Percentiles rank a stretch among this genome's conserved stretches.
phyloP scores from a whole-genome alignment of 306 rosid species.

The Albizia julibrissin region DNA sequence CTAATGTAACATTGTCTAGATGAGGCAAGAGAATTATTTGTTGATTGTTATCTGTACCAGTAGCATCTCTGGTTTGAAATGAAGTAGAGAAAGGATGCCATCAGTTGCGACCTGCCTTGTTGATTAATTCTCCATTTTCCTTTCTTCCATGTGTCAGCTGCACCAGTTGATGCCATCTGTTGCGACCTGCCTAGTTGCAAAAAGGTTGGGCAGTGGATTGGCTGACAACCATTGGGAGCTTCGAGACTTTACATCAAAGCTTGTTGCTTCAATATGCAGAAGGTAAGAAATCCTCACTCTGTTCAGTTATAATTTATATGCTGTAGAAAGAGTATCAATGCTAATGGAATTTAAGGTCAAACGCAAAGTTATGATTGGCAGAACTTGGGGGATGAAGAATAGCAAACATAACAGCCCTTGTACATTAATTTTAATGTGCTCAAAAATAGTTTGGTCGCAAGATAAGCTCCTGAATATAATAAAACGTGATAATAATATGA shows the following conservation, averaged over 20 bases:
- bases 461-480: not conserved
- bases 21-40: not conserved
- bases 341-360: not conserved
- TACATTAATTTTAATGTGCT: not conserved
- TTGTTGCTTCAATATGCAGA: slow-evolving; percentile 84
- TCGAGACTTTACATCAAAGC: slow-evolving; percentile 78
- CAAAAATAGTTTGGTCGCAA: not conserved
- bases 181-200: slow-evolving; percentile 88
- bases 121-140: slow-evolving; percentile 1
- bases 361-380: not conserved
- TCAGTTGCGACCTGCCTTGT: not conserved
- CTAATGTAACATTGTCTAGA: not conserved
- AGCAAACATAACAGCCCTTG: not conserved
- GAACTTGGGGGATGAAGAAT: not conserved
- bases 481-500: not conserved
- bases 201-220: slow-evolving; percentile 77
- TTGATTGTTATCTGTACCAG: not conserved
- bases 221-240: slow-evolving; percentile 88
- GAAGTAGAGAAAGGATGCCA: not conserved
- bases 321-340: slow-evolving; percentile 11
- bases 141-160: slow-evolving; percentile 49
- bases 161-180: slow-evolving; percentile 97
- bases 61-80: not conserved
- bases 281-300: slow-evolving; percentile 51
- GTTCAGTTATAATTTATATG: slow-evolving; percentile 19